Evolutionary conservation across 1,284 basidiomycete species (phyloP), one percentile per base, ranked within the genome.

Genomic region (Stereum hirsutum): DNA sequence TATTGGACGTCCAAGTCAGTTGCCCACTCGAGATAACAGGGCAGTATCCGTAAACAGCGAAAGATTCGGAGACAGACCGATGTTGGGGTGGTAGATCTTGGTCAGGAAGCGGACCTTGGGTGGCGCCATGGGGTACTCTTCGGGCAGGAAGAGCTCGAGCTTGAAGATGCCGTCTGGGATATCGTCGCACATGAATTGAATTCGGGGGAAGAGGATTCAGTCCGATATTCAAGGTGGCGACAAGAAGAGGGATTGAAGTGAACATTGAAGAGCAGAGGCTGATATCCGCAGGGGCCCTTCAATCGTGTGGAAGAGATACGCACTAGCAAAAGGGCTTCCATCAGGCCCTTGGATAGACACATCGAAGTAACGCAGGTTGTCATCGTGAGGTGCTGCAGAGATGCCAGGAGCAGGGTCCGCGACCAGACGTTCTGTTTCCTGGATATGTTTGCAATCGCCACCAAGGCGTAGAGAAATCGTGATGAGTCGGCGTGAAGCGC

Each of bases 51-150:
- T 19, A 19, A 6, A 35, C 39, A 48, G 8, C 43, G 39, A 17
- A 19, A 39, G 33, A 10, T 23, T 15, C 27, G 39, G 21, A 10
- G 37, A 59, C 75, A 57, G 58, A 95, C 93, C 94, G 65, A 99
- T 99, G 66, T 99, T 99, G 28, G 96, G 96, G 66, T 99, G 96
- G 72, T 99, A 99, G 72, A 99, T 96, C 83, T 96, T 96, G 49
- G 95, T 98, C 54, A 98, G 69, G 72, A 99, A 99, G 51, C 96
- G 80, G 46, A 99, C 96, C 68, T 98, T 99, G 25, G 96, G 96
- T 0, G 96, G 94, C 42, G 88, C 89, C 95, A 99, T 98, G 1
- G 95, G 95, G 65, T 99, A 99, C 61, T 98, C 95, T 63, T 98
- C 95, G 1, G 96, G 94, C 35, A 99, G 71, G 70, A 98, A 99